phyloP scores from a whole-genome alignment of 768 basidiomycete species.

The Boletus rufocinnamomeus region DNA sequence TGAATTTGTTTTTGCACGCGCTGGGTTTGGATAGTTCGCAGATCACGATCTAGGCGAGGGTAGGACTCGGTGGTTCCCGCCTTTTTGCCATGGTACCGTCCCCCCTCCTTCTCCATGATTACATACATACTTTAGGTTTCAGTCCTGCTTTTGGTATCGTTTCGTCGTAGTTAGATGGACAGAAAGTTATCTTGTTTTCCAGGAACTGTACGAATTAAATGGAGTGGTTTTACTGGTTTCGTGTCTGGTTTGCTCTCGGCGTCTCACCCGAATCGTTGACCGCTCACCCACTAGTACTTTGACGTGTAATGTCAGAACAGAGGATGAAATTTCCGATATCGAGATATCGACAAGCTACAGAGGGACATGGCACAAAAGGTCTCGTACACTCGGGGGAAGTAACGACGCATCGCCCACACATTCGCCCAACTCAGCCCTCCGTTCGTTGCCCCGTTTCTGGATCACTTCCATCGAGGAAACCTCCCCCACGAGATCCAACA shows the following conservation, averaged over 20 bases:
- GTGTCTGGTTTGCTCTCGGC: not conserved
- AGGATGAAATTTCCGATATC: not conserved
- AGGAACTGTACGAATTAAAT: conserved; percentile 22
- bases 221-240: conserved; percentile 7
- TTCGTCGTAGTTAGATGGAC: conserved; percentile 18
- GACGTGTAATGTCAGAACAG: not conserved
- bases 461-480: conserved; percentile 40
- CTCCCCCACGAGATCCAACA: conserved; percentile 66
- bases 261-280: not conserved
- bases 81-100: no score
- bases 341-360: conserved; percentile 8
- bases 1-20: conserved; percentile 88
- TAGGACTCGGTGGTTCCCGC: not conserved
- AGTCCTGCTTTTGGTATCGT: conserved; percentile 8
- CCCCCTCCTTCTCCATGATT: not conserved
- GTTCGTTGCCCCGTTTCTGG: conserved; percentile 35
- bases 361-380: conserved; percentile 23
- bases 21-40: conserved; percentile 73
- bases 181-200: conserved; percentile 21
- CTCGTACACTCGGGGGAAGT: conserved; percentile 27
- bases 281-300: not conserved
- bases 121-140: conserved; percentile 7
- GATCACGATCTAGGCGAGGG: conserved; percentile 48
- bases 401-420: conserved; percentile 28
- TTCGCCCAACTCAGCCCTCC: conserved; percentile 37